These are phyloP conservation scores for Epithemia pelagica DNA, from an alignment of 108 stramenopile species.

Conservation along the genomic window DNA sequence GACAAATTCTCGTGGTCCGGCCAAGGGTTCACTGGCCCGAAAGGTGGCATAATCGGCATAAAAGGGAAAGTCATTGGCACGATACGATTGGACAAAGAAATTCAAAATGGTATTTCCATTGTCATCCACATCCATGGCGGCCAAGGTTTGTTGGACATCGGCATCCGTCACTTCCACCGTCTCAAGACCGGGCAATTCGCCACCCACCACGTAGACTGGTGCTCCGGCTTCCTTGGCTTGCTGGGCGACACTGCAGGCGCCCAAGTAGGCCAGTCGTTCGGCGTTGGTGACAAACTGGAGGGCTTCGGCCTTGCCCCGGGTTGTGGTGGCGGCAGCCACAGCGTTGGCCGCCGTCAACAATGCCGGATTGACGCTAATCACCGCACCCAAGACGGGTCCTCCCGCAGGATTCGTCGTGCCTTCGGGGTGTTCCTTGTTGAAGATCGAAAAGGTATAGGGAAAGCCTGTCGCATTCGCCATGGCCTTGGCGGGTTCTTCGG, in stretches of 20 bases:
- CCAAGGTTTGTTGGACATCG: conserved; percentile 59
- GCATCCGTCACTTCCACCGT: conserved; percentile 50
- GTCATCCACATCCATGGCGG: conserved; percentile 70
- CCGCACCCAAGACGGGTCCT: conserved; percentile 70
- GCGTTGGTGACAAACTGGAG: conserved; percentile 61
- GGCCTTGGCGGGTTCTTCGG: conserved; percentile 22
- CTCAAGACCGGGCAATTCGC: conserved; percentile 56
- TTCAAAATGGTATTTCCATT: conserved; percentile 60
- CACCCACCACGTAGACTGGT: conserved; percentile 67
- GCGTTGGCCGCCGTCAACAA: conserved; percentile 51
- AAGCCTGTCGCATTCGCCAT: conserved; percentile 12
- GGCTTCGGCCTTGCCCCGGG: conserved; percentile 75
- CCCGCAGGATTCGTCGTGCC: conserved; percentile 38
- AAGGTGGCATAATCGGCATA: conserved; percentile 81
- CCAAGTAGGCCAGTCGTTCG: conserved; percentile 51
- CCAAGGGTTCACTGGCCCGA: conserved; percentile 56
- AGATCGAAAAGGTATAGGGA: conserved; percentile 58
- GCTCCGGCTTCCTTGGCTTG: conserved; percentile 56
- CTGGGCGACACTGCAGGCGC: conserved; percentile 53
- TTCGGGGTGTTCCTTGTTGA: conserved; percentile 22
- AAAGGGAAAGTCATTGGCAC: conserved; percentile 74
- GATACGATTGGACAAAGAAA: conserved; percentile 79
- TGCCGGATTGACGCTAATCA: conserved; percentile 70
- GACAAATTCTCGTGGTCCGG: conserved; percentile 73
- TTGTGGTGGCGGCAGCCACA: conserved; percentile 43